Conservation (phyloP, 2,329 filamentous ascomycete genomes). For the Didymosphaeria variabile region DNA sequence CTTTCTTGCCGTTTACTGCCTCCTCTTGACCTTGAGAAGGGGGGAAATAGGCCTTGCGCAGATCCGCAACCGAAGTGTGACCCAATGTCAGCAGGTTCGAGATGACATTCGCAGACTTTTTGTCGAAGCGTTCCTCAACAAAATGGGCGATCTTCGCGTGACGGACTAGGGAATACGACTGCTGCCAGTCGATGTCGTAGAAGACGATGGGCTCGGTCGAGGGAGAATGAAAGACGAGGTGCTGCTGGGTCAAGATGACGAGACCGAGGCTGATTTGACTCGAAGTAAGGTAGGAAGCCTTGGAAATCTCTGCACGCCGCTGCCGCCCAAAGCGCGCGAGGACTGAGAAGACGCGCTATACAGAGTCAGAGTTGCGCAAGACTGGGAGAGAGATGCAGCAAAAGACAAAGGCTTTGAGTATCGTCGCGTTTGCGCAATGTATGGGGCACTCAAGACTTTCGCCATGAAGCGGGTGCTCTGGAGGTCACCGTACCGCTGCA, state of each 20-base stretch:
- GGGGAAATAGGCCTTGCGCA: slow-evolving; percentile 70
- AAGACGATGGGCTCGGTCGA: slow-evolving; percentile 70
- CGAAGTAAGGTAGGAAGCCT: slow-evolving; percentile 76
- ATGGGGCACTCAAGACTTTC: neutral
- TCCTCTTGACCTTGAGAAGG: slow-evolving; percentile 42
- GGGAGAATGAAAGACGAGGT: slow-evolving; percentile 79
- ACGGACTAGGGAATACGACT: slow-evolving; percentile 83
- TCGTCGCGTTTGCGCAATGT: neutral
- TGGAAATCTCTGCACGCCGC: slow-evolving; percentile 72
- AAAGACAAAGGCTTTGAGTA: neutral
- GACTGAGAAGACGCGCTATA: slow-evolving; percentile 82
- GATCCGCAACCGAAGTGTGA: slow-evolving; percentile 75
- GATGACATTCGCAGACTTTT: slow-evolving; percentile 76
- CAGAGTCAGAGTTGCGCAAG: slow-evolving; percentile 23
- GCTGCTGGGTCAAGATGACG: slow-evolving; percentile 86
- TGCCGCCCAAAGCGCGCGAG: slow-evolving; percentile 83
- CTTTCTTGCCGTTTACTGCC: slow-evolving; percentile 33
- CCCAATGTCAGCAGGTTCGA: slow-evolving; percentile 80
- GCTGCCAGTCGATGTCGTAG: slow-evolving; percentile 84
- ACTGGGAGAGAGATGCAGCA: neutral
- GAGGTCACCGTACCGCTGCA: slow-evolving; percentile 73
- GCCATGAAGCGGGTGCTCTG: neutral
- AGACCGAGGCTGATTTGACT: slow-evolving; percentile 83
- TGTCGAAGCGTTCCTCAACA: slow-evolving; percentile 76
- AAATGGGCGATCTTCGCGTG: slow-evolving; percentile 82